These are phyloP conservation scores for Suillus alpinus DNA, from an alignment of 768 basidiomycete genomes.

Conservation along the genomic window DNA sequence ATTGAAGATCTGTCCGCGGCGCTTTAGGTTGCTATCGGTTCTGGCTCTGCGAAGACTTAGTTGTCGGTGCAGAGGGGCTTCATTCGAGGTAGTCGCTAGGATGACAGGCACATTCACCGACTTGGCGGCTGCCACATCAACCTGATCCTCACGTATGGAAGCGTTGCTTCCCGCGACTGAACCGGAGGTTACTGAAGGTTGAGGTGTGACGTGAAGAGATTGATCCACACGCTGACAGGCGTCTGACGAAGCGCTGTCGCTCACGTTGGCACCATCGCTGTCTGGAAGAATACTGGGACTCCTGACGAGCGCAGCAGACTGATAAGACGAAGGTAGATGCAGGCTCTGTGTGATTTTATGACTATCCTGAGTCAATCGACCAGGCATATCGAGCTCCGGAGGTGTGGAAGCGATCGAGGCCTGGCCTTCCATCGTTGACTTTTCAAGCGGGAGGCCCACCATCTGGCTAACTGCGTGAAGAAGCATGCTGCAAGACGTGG, in stretches of 20 bases:
- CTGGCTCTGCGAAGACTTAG: background rate
- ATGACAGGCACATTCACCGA: constrained; percentile 4
- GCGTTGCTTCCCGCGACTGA: background rate
- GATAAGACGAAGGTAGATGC: background rate
- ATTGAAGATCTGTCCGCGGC: constrained; percentile 28
- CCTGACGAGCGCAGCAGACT: background rate
- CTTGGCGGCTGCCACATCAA: background rate
- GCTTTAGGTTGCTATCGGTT: constrained; percentile 6
- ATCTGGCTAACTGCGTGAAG: constrained; percentile 31
- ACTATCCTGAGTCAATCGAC: background rate
- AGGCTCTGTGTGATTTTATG: background rate
- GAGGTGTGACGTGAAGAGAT: background rate
- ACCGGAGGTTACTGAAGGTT: background rate
- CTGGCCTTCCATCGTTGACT: background rate
- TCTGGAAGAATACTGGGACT: background rate
- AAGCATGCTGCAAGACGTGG: constrained; percentile 25
- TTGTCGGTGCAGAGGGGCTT: constrained; percentile 1
- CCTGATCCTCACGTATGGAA: background rate
- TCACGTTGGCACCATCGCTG: background rate
- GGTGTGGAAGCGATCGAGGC: constrained; percentile 1
- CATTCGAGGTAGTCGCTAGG: background rate
- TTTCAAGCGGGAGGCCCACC: constrained; percentile 21
- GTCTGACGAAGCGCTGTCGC: background rate
- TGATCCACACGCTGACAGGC: background rate
- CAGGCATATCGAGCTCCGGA: background rate